Evolutionary conservation across 805 yeast species (phyloP).

Genomic region (Nakazawaea peltata): DNA sequence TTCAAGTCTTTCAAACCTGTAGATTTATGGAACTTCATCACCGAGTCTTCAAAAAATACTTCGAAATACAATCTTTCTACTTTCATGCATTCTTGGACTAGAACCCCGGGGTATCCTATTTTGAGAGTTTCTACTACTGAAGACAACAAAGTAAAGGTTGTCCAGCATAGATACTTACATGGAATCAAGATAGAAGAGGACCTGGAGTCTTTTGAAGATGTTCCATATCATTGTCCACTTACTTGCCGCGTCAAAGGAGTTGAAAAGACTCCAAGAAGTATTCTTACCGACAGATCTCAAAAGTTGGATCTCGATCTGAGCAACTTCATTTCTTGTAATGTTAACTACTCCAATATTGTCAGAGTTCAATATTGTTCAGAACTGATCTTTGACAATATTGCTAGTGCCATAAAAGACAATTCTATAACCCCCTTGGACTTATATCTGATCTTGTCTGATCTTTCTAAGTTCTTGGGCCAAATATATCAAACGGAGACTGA

Average conservation of each 20-base stretch:
- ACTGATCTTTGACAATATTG: constrained; percentile 18
- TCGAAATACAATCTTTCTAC: constrained; percentile 35
- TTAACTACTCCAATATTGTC: constrained; percentile 37
- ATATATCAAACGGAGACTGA: constrained; percentile 19
- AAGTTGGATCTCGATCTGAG: constrained; percentile 22
- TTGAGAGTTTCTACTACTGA: constrained; percentile 27
- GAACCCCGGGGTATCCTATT: constrained; percentile 52
- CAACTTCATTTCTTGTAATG: constrained; percentile 32
- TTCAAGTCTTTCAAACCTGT: constrained; percentile 35
- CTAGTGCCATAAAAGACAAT: constrained; percentile 13
- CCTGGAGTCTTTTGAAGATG: constrained; percentile 34
- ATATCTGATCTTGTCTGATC: constrained; percentile 29
- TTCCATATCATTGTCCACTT: constrained; percentile 58
- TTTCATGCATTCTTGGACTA: constrained; percentile 53
- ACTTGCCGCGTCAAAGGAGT: constrained; percentile 26
- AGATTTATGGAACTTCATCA: constrained; percentile 44
- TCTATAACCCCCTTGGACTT: constrained; percentile 24
- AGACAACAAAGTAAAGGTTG: constrained; percentile 22
- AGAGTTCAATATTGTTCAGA: constrained; percentile 35
- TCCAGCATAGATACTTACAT: constrained; percentile 30
- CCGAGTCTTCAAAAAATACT: constrained; percentile 17
- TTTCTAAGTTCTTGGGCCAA: constrained; percentile 29
- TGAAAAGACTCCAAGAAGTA: constrained; percentile 21
- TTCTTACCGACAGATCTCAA: constrained; percentile 35
- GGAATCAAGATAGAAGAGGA: constrained; percentile 10